Base-by-base conservation (phyloP, 306 rosid species). In the Purshia tridentata region DNA sequence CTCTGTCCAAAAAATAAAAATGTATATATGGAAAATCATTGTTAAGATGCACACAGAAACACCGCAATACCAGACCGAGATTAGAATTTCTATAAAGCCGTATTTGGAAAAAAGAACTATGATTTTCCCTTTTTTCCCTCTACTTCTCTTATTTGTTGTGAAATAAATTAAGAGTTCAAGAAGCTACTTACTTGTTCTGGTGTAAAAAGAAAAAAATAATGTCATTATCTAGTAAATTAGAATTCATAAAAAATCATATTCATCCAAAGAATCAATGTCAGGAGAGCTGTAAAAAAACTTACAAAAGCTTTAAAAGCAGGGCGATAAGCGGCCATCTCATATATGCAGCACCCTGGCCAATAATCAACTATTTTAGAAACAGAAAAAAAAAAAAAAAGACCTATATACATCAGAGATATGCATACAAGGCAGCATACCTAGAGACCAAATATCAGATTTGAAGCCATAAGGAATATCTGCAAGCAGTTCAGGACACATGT, bases 401-500 rank as follows among this genome's bases (percentile, higher is more conserved):
- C 35, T 50, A 13, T 49, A 29, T 64, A 56, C 15, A 72, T 42
- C 54, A 65, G 48, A 69, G 65, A 67, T 18, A 16, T 48, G 49
- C 66, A 67, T 70, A 9, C n/a, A 81, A 60, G 72, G 67, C 49
- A 14, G 8, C 82, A 83, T 88, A 95, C 99, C 99, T 59, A 95
- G 85, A 47, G 99, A 95, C 99, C 99, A 95, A 82, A 95, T 95
- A 81, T 95, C 99, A 69, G 99, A 95, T 82, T 95, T 95, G 83
- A 95, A 95, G 78, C 99, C 99, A 69, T 95, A 95, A 12, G 99
- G 99, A 81, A 95, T 95, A 82, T 95, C 99, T 5, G 99, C 98
- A 73, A 95, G 96, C 69, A 95, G 92, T 87, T 95, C 99, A 67
- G 99, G 99, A 83, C 99, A 95, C 99, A 95, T 95, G 80, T 95